These are phyloP conservation scores for Penicillium corylophilum DNA, from an alignment of 2,329 filamentous ascomycete species.

Conservation along the genomic window DNA sequence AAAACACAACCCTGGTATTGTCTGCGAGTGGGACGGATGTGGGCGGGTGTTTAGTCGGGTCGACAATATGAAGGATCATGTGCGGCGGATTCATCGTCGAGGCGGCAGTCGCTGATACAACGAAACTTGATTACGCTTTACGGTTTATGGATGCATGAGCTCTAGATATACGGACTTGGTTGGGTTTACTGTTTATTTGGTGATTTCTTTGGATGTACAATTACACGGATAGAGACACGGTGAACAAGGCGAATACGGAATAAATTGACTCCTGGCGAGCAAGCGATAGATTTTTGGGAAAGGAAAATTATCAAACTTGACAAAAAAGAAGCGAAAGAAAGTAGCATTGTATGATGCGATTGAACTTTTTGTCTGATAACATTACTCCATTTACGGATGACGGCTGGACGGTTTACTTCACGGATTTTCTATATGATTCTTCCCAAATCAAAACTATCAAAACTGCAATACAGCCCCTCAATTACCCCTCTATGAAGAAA, in stretches of 20 bases:
- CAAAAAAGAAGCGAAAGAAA: neutral
- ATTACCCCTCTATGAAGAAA: neutral
- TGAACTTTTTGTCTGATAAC: neutral
- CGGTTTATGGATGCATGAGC: neutral
- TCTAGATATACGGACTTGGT: neutral
- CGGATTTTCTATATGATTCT: neutral
- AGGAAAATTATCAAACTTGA: neutral
- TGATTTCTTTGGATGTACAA: neutral
- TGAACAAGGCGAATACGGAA: slow-evolving; percentile 8
- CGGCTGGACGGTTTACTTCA: neutral
- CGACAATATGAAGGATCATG: slow-evolving; percentile 60
- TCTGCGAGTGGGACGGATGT: slow-evolving; percentile 60
- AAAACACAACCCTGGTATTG: slow-evolving; percentile 61
- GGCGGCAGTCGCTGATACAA: slow-evolving; percentile 8
- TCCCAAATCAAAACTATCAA: neutral
- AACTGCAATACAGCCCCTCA: neutral
- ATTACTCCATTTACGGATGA: neutral
- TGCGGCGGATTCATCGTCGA: slow-evolving; percentile 43
- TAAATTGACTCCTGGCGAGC: neutral
- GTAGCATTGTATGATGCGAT: neutral
- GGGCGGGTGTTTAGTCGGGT: slow-evolving; percentile 59
- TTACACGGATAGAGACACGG: neutral
- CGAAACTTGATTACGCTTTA: neutral
- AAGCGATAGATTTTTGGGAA: neutral
- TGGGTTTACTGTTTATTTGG: neutral